Conservation (phyloP, 2,329 filamentous ascomycete genomes). For the Emergomyces orientalis region DNA sequence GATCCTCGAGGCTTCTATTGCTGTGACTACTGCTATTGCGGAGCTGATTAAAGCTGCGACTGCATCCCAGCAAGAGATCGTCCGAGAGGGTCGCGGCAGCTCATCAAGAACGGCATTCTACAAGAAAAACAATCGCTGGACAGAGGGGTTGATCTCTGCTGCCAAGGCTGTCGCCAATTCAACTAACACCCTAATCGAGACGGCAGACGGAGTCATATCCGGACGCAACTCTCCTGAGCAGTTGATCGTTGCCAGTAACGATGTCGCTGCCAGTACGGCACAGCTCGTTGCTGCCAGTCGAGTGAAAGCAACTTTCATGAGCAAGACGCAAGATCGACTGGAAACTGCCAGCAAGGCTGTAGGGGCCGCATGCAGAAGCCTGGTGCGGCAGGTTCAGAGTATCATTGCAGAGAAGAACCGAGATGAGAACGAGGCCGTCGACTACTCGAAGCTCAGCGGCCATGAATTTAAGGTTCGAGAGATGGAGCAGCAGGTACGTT, state of each 20-base stretch:
- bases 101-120: slow-evolving; percentile 90
- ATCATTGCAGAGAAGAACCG: slow-evolving; percentile 83
- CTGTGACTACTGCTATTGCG: slow-evolving; percentile 87
- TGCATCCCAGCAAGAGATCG: slow-evolving; percentile 88
- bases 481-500: slow-evolving; percentile 96
- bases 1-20: slow-evolving; percentile 84
- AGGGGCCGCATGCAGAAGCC: slow-evolving; percentile 71
- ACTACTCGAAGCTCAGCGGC: slow-evolving; percentile 77
- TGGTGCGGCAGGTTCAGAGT: slow-evolving; percentile 87
- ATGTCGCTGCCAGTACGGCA: slow-evolving; percentile 90
- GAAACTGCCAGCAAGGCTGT: slow-evolving; percentile 91
- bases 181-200: slow-evolving; percentile 95
- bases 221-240: slow-evolving; percentile 91
- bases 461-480: slow-evolving; percentile 98
- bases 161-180: slow-evolving; percentile 91
- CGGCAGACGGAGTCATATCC: slow-evolving; percentile 87
- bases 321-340: slow-evolving; percentile 84
- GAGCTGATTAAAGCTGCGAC: slow-evolving; percentile 93
- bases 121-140: slow-evolving; percentile 99
- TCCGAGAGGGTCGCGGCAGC: slow-evolving; percentile 79
- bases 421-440: slow-evolving; percentile 68
- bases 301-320: slow-evolving; percentile 98
- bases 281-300: slow-evolving; percentile 91
- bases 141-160: slow-evolving; percentile 90
- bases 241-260: slow-evolving; percentile 93